Base-by-base conservation (phyloP, 768 basidiomycete species). In the Guyanaporus albipodus region DNA sequence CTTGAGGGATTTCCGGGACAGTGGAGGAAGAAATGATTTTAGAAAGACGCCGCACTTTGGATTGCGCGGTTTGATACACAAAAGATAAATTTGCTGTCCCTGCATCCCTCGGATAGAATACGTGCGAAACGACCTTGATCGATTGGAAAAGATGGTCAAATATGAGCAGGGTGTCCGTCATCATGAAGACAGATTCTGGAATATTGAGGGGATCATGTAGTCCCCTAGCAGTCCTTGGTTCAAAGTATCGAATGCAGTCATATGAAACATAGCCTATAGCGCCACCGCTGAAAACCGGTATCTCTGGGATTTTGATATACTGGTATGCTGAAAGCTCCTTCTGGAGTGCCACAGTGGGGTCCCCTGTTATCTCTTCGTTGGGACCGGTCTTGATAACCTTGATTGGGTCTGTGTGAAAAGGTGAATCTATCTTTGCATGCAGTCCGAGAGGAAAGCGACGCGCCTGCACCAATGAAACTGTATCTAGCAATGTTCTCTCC, bases 211-310 rank as follows among this genome's bases (percentile, higher is more conserved):
- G 73, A 63, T 97, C 91, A n/a, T 70, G 70, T 21, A 92, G 75
- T 15, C 79, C 74, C 29, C 83, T 75, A 39, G 82, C 82, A 7
- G 92, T 93, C 71, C 87, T 91, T 42, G 96, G 93, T 66, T 99
- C 96, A 59, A 99, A 99, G 67, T 97, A 83, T 46, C 88, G 91
- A 46, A 99, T 83, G 66, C 91, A 92, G 65, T 99, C 96, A 70
- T 93, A 99, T 11, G 91, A 81, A 50, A 99, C 91, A 65, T 96
- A 98, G 44, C 96, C 96, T 60, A 98, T 91, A 2, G 94, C 95
- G 36, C 96, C 96, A 37, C 96, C 96, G 36, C 93, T 95, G 64
- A 98, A 96, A 0, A 94, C 94, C 2, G 90, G 85, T 28, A 95
- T 76, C 65, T 94, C 88, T 5, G 92, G 92, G 21, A 96, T 82